These are phyloP conservation scores for Fusarium incarnatum DNA, from an alignment of 2,329 filamentous ascomycete species.

Conservation along the genomic window DNA sequence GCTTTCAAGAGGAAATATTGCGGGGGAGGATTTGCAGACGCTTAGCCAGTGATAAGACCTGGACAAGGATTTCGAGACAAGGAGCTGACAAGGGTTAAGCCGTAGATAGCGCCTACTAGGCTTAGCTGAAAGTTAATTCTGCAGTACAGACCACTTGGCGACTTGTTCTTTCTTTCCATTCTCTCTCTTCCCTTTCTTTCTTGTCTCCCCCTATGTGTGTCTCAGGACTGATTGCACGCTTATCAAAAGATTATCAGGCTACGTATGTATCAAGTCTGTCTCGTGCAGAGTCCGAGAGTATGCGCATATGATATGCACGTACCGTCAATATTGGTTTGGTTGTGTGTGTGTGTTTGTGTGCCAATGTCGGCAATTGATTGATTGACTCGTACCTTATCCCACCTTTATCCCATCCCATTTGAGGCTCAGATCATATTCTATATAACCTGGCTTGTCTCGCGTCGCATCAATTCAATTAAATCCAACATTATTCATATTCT, in stretches of 20 bases:
- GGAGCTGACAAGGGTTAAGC: not conserved
- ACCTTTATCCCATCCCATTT: not conserved
- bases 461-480: not conserved
- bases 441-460: not conserved
- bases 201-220: not conserved
- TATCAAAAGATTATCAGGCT: not conserved
- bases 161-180: not conserved
- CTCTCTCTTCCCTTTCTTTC: not conserved
- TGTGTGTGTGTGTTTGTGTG: not conserved
- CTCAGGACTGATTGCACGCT: not conserved
- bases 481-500: not conserved
- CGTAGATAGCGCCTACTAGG: too few species aligned
- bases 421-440: not conserved
- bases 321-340: too few species aligned
- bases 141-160: not conserved
- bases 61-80: not conserved
- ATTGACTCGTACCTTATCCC: not conserved
- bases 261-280: conserved; percentile 1
- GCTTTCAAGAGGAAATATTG: not conserved
- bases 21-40: not conserved
- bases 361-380: not conserved
- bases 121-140: not conserved
- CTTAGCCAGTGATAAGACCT: not conserved
- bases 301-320: not conserved
- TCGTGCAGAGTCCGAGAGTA: not conserved